Conservation (phyloP, 2,329 filamentous ascomycete genomes). For the Chalaropsis ovoidea region DNA sequence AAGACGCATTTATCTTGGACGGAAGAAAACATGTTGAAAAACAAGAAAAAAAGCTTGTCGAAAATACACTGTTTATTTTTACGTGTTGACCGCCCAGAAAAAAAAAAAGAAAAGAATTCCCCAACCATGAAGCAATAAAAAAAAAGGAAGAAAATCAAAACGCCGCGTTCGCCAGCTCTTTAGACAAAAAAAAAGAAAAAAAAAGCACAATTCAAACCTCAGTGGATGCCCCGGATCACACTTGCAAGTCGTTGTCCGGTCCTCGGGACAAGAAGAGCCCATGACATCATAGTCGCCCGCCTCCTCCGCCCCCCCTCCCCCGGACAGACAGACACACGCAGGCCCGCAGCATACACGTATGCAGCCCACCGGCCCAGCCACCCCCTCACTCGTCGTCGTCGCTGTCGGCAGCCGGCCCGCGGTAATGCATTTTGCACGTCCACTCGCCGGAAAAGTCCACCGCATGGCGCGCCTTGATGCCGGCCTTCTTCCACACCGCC, state of each 20-base stretch:
- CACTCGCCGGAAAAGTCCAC: conserved; percentile 83
- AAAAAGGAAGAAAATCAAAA: neutral
- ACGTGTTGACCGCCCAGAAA: neutral
- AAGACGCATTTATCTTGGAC: too few relatives aligned
- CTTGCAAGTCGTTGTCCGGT: too few relatives aligned
- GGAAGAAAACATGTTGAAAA: neutral
- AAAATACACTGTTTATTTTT: neutral
- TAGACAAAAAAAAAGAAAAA: neutral
- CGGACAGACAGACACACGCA: neutral
- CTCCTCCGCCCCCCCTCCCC: neutral
- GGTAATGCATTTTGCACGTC: conserved; percentile 61
- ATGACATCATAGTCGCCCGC: too few relatives aligned
- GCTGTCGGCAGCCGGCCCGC: conserved; percentile 31
- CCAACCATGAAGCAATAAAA: neutral
- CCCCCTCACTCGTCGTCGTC: conserved; percentile 9
- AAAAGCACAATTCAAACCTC: conserved; percentile 11
- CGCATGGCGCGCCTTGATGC: conserved; percentile 68
- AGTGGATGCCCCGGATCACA: neutral
- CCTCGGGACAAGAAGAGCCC: too few relatives aligned
- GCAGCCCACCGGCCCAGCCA: neutral
- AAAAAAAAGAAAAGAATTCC: neutral
- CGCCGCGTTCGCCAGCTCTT: conserved; percentile 12
- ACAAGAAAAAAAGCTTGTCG: neutral
- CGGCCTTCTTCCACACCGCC: conserved; percentile 74
- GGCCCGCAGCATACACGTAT: neutral